Percentiles rank a stretch among this genome's conserved stretches.
These are phyloP conservation scores for Ophiostoma himal-ulmi DNA, from an alignment of 2,329 filamentous ascomycete species.

Conservation along the genomic window DNA sequence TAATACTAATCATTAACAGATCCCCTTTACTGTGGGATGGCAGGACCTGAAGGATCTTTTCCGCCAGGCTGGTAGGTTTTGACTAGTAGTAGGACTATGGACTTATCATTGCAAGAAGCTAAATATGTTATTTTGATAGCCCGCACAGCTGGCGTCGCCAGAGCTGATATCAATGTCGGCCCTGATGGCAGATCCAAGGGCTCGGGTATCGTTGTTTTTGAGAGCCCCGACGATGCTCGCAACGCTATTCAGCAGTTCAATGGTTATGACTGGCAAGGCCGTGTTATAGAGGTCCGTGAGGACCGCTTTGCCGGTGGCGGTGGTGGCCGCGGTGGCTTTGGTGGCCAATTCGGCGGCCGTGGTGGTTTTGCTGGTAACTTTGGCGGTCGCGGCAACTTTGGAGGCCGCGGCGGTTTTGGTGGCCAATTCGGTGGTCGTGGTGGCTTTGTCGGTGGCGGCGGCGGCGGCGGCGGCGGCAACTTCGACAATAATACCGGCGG, in stretches of 20 bases:
- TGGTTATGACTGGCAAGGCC: slow-evolving; percentile 97
- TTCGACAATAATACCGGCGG: slow-evolving; percentile 45
- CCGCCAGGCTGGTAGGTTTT: slow-evolving; percentile 81
- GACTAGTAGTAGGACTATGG: background rate
- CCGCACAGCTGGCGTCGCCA: slow-evolving; percentile 73
- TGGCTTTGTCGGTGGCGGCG: slow-evolving; percentile 43
- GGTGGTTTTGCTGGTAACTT: slow-evolving; percentile 54
- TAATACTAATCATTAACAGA: slow-evolving; percentile 45
- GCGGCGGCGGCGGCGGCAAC: slow-evolving; percentile 42
- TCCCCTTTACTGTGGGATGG: slow-evolving; percentile 96
- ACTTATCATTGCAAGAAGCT: background rate
- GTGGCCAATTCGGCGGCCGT: slow-evolving; percentile 51
- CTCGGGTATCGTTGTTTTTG: slow-evolving; percentile 94
- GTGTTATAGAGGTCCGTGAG: slow-evolving; percentile 87
- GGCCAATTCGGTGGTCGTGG: slow-evolving; percentile 43
- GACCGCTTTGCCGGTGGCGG: slow-evolving; percentile 75
- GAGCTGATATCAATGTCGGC: slow-evolving; percentile 89
- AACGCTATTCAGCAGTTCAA: slow-evolving; percentile 98
- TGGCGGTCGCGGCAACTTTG: slow-evolving; percentile 55
- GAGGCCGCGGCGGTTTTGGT: slow-evolving; percentile 45
- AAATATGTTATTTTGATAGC: slow-evolving; percentile 33
- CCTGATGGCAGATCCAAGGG: slow-evolving; percentile 92
- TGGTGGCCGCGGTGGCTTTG: slow-evolving; percentile 54
- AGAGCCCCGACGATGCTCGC: slow-evolving; percentile 87
- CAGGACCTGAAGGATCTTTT: slow-evolving; percentile 98